Evolutionary conservation across 2,329 filamentous ascomycete species (phyloP).

Genomic region (Eutypella sp.): DNA sequence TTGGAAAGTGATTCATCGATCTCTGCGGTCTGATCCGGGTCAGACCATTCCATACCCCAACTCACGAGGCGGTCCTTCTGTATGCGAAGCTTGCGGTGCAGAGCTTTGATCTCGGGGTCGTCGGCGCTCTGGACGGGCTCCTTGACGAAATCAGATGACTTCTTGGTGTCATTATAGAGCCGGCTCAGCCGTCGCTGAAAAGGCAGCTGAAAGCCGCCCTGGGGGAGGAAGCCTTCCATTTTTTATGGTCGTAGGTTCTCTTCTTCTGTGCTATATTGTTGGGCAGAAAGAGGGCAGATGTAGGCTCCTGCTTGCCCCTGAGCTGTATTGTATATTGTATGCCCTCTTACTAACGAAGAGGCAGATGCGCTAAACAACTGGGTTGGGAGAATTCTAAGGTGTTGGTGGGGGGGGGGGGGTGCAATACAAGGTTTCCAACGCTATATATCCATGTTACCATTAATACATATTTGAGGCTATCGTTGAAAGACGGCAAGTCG

Average conservation of each 20-base stretch:
- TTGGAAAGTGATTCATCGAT: slow-evolving; percentile 68
- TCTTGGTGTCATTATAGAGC: slow-evolving; percentile 78
- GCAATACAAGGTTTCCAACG: too few species aligned
- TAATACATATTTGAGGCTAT: too few species aligned
- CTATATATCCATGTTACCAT: too few species aligned
- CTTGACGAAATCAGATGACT: slow-evolving; percentile 68
- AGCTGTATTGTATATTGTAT: too few species aligned
- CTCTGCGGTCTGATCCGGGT: slow-evolving; percentile 62
- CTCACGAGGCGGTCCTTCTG: slow-evolving; percentile 74
- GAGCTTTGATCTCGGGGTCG: slow-evolving; percentile 63
- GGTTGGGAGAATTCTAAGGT: too few species aligned
- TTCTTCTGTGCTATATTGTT: background rate
- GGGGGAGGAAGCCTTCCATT: slow-evolving; percentile 44
- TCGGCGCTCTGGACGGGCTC: slow-evolving; percentile 57
- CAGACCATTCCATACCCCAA: slow-evolving; percentile 79
- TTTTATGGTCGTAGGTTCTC: background rate
- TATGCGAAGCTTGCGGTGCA: slow-evolving; percentile 73
- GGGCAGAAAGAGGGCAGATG: background rate
- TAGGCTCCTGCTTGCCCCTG: too few species aligned
- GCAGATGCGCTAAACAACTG: too few species aligned
- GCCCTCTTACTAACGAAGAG: too few species aligned
- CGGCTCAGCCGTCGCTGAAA: slow-evolving; percentile 62
- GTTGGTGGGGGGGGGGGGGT: too few species aligned
- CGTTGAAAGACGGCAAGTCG: too few species aligned
- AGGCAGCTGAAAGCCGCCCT: slow-evolving; percentile 49